These are phyloP conservation scores for Candida alai DNA, from an alignment of 805 yeast genomes.

Conservation along the genomic window DNA sequence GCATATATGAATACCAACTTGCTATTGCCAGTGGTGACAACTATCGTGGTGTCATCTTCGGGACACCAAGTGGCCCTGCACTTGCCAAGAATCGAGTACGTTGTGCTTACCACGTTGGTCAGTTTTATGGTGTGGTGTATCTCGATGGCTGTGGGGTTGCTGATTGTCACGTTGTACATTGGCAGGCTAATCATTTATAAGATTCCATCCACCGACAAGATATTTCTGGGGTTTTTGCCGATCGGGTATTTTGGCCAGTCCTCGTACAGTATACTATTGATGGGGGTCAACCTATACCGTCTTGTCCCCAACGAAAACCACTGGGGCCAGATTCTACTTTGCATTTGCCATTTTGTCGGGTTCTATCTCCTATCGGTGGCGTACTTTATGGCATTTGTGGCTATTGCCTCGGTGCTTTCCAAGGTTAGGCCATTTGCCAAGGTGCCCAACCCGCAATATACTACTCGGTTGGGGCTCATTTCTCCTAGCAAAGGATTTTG, in stretches of 20 bases:
- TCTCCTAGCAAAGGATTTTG: slow-evolving; percentile 27
- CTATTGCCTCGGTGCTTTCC: slow-evolving; percentile 37
- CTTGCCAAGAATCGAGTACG: slow-evolving; percentile 36
- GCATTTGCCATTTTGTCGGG: slow-evolving; percentile 31
- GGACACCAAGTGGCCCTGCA: slow-evolving; percentile 50
- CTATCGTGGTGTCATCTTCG: slow-evolving; percentile 65
- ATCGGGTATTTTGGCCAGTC: slow-evolving; percentile 85
- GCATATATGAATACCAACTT: slow-evolving; percentile 48
- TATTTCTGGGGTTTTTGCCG: slow-evolving; percentile 66
- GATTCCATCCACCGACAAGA: slow-evolving; percentile 47
- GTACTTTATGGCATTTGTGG: slow-evolving; percentile 38
- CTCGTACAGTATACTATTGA: slow-evolving; percentile 55
- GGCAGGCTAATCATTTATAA: slow-evolving; percentile 54
- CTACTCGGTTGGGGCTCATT: slow-evolving; percentile 12
- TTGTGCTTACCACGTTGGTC: slow-evolving; percentile 50
- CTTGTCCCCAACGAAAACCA: slow-evolving; percentile 17
- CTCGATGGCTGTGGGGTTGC: slow-evolving; percentile 53
- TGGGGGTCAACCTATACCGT: slow-evolving; percentile 40
- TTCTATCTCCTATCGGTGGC: slow-evolving; percentile 50
- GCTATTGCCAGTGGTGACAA: slow-evolving; percentile 71
- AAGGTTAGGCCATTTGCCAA: slow-evolving; percentile 29
- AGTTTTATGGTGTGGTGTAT: slow-evolving; percentile 61
- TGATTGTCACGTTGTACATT: slow-evolving; percentile 53
- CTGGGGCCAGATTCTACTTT: slow-evolving; percentile 14
- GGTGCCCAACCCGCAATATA: slow-evolving; percentile 14